phyloP scores from a whole-genome alignment of 805 yeast species.

The Metschnikowia arizonensis region DNA sequence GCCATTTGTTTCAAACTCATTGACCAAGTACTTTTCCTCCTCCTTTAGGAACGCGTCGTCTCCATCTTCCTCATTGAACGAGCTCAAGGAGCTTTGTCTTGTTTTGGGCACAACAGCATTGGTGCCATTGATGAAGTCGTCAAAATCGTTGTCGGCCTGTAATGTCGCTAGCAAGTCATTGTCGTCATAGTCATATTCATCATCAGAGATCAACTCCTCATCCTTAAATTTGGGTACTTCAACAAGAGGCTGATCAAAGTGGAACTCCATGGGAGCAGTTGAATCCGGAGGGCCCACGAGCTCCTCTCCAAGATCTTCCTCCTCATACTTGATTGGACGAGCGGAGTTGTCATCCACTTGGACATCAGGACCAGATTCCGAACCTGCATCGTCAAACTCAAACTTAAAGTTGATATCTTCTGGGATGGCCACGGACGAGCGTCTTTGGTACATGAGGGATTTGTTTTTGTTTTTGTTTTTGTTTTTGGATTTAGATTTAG shows the following conservation, averaged over 20 bases:
- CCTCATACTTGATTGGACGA: conserved; percentile 24
- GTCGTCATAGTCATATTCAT: conserved; percentile 58
- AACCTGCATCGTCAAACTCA: conserved; percentile 35
- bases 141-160: conserved; percentile 44
- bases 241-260: conserved; percentile 32
- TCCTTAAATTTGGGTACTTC: conserved; percentile 53
- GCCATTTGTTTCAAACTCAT: conserved; percentile 45
- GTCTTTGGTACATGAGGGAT: conserved; percentile 24
- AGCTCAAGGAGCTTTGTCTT: conserved; percentile 29
- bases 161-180: conserved; percentile 44
- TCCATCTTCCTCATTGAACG: conserved; percentile 33
- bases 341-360: conserved; percentile 16
- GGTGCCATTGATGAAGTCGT: conserved; percentile 27
- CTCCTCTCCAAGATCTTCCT: conserved; percentile 65
- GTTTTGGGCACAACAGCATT: conserved; percentile 7
- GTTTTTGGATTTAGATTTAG: no score
- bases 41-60: conserved; percentile 39
- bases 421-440: conserved; percentile 38
- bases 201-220: conserved; percentile 51
- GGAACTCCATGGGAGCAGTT: conserved; percentile 22
- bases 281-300: conserved; percentile 10
- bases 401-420: conserved; percentile 41
- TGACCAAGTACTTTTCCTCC: conserved; percentile 43
- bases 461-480: conserved; percentile 11
- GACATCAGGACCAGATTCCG: conserved; percentile 12